These are phyloP conservation scores for Trichoderma breve DNA, from an alignment of 2,329 filamentous ascomycete genomes.

Conservation along the genomic window DNA sequence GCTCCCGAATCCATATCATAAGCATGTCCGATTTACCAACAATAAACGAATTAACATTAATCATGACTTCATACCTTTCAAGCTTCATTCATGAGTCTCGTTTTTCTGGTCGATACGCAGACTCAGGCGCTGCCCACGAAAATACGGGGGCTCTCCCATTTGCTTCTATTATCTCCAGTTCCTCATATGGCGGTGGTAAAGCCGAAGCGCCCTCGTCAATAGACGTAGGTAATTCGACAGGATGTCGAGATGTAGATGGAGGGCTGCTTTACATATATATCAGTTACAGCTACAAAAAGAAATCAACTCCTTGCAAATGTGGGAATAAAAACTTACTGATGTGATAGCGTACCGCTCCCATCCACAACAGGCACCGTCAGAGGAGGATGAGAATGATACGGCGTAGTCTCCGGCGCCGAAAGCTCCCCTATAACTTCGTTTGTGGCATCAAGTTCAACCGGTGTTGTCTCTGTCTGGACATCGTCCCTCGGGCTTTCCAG, in stretches of 20 bases:
- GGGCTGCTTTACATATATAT: neutral
- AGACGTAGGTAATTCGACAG: constrained; percentile 38
- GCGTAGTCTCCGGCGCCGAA: neutral
- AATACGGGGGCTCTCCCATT: constrained; percentile 22
- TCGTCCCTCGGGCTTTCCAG: no score
- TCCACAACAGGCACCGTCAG: neutral
- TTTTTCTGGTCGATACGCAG: constrained; percentile 27
- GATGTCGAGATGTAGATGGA: neutral
- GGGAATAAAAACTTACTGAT: neutral
- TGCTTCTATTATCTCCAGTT: neutral
- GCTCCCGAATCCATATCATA: neutral
- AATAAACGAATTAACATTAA: neutral
- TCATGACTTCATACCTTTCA: neutral
- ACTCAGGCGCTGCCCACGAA: constrained; percentile 35
- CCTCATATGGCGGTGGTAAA: constrained; percentile 38
- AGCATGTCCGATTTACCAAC: neutral
- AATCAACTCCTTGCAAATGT: neutral
- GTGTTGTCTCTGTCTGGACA: neutral
- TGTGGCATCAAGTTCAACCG: neutral
- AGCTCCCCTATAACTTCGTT: neutral
- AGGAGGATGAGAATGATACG: neutral
- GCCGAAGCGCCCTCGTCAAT: constrained; percentile 34
- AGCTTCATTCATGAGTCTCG: neutral
- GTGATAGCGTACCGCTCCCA: neutral
- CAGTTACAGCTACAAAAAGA: neutral